Conservation (phyloP, 2,329 filamentous ascomycete genomes). For the Aspergillus arachidicola region DNA sequence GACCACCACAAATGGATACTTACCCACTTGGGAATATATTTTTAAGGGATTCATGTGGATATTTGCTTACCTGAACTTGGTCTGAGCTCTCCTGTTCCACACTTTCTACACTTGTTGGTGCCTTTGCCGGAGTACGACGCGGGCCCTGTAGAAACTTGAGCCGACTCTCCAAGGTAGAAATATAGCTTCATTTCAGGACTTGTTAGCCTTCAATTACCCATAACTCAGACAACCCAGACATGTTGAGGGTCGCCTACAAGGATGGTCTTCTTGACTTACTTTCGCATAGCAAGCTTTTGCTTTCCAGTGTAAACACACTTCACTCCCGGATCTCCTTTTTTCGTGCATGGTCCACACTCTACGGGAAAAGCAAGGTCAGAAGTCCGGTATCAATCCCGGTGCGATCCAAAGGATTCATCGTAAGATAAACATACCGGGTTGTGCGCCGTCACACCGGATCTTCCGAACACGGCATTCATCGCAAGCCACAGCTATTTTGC, state of each 20-base stretch:
- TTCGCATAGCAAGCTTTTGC: conserved; percentile 26
- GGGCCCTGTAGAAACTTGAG: conserved; percentile 30
- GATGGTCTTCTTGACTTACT: conserved; percentile 13
- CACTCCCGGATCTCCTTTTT: conserved; percentile 17
- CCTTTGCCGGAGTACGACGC: not conserved
- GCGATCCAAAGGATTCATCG: not conserved
- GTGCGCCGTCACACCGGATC: conserved; percentile 23
- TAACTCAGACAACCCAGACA: not conserved
- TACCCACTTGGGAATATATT: not conserved
- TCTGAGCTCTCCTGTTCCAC: conserved; percentile 6
- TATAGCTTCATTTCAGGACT: conserved; percentile 24
- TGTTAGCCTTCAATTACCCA: not conserved
- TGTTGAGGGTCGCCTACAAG: not conserved
- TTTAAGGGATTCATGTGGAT: not conserved
- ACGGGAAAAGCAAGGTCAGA: conserved; percentile 2
- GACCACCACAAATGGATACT: not conserved
- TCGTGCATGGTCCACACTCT: conserved; percentile 36
- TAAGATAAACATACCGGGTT: conserved; percentile 16
- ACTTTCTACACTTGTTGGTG: not conserved
- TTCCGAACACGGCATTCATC: conserved; percentile 23
- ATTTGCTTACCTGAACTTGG: conserved; percentile 13
- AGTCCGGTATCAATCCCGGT: not conserved
- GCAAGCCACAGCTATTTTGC: conserved; percentile 23
- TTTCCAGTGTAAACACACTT: conserved; percentile 33
- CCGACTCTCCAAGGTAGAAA: conserved; percentile 28